Base-by-base conservation (phyloP, 805 yeast species). In the Debaryomyces hansenii region DNA sequence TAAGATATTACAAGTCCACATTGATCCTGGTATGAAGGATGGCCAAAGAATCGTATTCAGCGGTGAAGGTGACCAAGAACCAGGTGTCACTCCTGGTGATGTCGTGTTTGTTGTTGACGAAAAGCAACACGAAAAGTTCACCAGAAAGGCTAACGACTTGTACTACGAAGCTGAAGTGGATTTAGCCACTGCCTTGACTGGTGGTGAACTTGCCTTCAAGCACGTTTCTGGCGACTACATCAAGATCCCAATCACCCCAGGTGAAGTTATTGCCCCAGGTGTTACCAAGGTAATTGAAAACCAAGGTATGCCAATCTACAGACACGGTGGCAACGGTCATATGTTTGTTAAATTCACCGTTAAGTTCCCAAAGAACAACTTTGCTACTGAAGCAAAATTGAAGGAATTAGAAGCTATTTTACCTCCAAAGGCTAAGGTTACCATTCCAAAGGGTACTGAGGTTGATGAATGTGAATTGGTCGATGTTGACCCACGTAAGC, bases 31-130 rank as follows among this genome's bases (percentile, higher is more conserved):
- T 75, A 92, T 92, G 97, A 84, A 78, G 63, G 87, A 90, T 62
- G 97, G 97, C 49, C 96, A 92, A 75, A 84, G 83, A 72, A 80
- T 94, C 58, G 88, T 83, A 5, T 94, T 92, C 76, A 78, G 83
- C 58, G 98, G 97, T 56, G 97, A 92, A 75, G 97, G 97, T 62
- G 99, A 94, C 72, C 97, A 92, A 72, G 94, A 87, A 55, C 98
- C 98, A 51, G 90, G 87, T 67, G 79, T 89, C 48, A 83, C 90
- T 50, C 96, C 99, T 27, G 99, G 99, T 68, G 99, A 94, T 69
- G 98, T 94, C 53, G 79, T 94, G 50, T 90, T 94, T 55, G 87
- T 90, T 34, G 81, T 94, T 54, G 92, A 88, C 53, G 96, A 92
- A 77, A 89, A 86, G 76, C 88, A 90, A 53, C 95, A 94, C 69